Evolutionary conservation across 1,139 yeast genomes (phyloP).

Genomic region (Lizanozyma gosingica): DNA sequence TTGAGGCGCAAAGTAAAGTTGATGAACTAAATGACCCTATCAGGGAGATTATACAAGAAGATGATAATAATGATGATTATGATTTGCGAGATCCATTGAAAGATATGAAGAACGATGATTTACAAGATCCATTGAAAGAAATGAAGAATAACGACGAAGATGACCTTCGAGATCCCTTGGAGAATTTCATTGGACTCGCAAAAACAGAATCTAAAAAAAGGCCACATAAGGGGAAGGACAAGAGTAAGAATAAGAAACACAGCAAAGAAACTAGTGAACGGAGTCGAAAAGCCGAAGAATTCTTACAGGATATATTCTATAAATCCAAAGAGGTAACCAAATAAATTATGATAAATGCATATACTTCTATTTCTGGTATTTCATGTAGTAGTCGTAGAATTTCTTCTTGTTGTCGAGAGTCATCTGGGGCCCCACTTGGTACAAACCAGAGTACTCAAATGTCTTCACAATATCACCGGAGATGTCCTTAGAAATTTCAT

Average conservation of each 20-base stretch:
- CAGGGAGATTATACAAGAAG: not conserved
- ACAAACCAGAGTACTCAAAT: not conserved
- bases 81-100: constrained; percentile 4
- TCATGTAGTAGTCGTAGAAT: constrained; percentile 26
- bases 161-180: constrained; percentile 13
- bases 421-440: constrained; percentile 5
- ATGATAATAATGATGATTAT: not conserved
- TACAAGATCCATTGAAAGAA: constrained; percentile 13
- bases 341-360: not conserved
- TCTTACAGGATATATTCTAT: not conserved
- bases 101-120: constrained; percentile 7
- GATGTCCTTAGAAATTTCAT: not conserved
- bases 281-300: not conserved
- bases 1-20: constrained; percentile 4
- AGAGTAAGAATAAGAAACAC: constrained; percentile 5
- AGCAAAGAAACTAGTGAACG: constrained; percentile 2
- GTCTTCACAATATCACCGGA: not conserved
- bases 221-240: constrained; percentile 3
- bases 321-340: constrained; percentile 1
- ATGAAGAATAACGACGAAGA: constrained; percentile 6
- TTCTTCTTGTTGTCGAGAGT: constrained; percentile 19
- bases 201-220: constrained; percentile 3
- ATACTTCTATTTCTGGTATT: constrained; percentile 6
- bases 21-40: constrained; percentile 9
- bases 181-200: constrained; percentile 4